Base-by-base conservation (phyloP, 192 early-diverging fungal genomes). In the Coemansia sp. region DNA sequence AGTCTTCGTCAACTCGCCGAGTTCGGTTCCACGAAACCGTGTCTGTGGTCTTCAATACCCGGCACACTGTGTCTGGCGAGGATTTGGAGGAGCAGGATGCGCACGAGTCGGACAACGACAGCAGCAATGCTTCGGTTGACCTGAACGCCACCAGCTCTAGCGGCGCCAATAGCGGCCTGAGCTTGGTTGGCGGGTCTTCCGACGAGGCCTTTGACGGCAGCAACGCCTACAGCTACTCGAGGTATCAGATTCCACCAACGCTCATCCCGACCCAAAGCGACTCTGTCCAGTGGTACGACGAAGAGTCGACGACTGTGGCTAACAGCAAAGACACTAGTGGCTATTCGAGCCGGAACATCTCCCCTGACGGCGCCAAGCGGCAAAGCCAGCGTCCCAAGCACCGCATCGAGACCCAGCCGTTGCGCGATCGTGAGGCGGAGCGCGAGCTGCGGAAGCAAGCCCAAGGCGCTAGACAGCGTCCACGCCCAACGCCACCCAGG, bases 351-450 rank as follows among this genome's bases (percentile, higher is more conserved):
- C 55, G 72, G 21, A 72, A 71, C 52, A 62, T 61, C 31, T 80
- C 68, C 26, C 77, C 72, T 0, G 72, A 79, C 41, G 68, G 65
- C 4, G n/a, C 56, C 33, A 57, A 61, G 57, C 35, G 50, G 28
- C 72, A 65, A 43, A 64, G 43, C 42, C 65, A 52, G 50, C 65
- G 61, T 31, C 52, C 65, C 14, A 66, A 64, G 64, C 73, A 75
- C n/a, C 73, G 73, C 20, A 60, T 82, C 53, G 68, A 77, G 57
- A 82, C 71, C 0, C 62, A 82, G 71, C 79, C 79, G 0, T 59
- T 82, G 62, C 79, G 79, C 31, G 79, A 82, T 41, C 79, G 65
- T 26, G 79, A 82, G 43, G 79, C 79, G 3, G 79, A 82, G 71
- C 75, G 79, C 45, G 71, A 82, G 65, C 62, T 66, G 53, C 62